Conservation (phyloP, 331 rosid genomes). For the Quercus lobata region DNA sequence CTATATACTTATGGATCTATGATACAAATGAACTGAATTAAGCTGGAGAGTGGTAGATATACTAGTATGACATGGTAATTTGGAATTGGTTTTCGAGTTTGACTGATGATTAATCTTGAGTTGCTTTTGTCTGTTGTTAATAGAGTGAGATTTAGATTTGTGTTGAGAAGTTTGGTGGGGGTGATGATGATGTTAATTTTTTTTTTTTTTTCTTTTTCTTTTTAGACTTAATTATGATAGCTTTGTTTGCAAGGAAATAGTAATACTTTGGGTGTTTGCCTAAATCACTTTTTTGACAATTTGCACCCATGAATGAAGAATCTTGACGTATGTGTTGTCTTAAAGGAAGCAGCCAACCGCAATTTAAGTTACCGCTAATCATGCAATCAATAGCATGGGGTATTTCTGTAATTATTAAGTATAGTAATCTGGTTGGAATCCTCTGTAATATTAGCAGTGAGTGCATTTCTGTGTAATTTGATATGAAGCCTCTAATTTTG, state of each 20-base stretch:
- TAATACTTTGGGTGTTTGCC: not conserved
- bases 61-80: constrained; percentile 12
- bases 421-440: too few relatives aligned
- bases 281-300: not conserved
- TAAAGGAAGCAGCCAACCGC: not conserved
- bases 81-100: not conserved
- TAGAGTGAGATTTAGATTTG: not conserved
- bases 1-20: not conserved
- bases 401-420: not conserved
- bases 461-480: not conserved
- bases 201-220: not conserved
- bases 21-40: not conserved
- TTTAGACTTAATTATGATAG: not conserved
- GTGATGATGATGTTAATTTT: not conserved
- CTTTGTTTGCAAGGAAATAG: constrained; percentile 1
- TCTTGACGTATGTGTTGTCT: not conserved
- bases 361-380: not conserved
- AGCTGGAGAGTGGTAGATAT: constrained; percentile 20
- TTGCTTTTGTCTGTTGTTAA: constrained; percentile 6
- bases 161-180: not conserved
- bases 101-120: constrained; percentile 6
- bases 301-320: not conserved
- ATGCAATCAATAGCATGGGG: not conserved
- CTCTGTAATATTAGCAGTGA: not conserved
- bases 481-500: not conserved